These are phyloP conservation scores for Phytophthora europaea DNA, from an alignment of 352 stramenopile species.

Conservation along the genomic window DNA sequence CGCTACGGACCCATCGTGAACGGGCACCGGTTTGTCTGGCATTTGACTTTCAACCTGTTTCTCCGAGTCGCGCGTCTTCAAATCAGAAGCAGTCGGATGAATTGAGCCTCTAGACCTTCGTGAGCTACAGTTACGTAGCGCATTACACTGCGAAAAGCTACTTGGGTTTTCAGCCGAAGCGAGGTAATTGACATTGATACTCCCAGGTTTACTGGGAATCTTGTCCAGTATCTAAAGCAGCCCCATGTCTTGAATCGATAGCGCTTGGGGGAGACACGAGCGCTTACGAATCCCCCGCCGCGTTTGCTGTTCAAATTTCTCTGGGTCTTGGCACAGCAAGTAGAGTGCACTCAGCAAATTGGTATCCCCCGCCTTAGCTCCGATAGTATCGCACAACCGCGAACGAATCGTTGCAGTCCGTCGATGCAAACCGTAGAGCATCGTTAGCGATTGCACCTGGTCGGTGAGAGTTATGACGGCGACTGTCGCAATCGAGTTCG, in stretches of 20 bases:
- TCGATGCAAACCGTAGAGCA: conserved; percentile 17
- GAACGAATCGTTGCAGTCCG: not conserved
- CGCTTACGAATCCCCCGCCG: not conserved
- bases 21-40: not conserved
- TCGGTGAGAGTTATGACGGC: conserved; percentile 15
- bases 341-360: conserved; percentile 2
- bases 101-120: not conserved
- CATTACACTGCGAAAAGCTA: not conserved
- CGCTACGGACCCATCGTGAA: not conserved
- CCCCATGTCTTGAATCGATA: not conserved
- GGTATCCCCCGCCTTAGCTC: not conserved
- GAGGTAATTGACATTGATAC: not conserved
- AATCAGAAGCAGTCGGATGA: not conserved
- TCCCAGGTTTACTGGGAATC: not conserved
- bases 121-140: not conserved
- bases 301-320: conserved; percentile 5
- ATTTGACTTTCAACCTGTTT: not conserved
- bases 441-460: conserved; percentile 7
- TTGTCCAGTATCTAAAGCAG: not conserved
- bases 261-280: not conserved
- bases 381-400: conserved; percentile 1
- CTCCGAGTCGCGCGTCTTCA: not conserved
- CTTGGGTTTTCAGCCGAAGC: not conserved
- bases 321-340: conserved; percentile 7
- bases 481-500: conserved; percentile 1